Evolutionary conservation across 352 stramenopile genomes (phyloP).

Genomic region (Peronospora belbahrii): DNA sequence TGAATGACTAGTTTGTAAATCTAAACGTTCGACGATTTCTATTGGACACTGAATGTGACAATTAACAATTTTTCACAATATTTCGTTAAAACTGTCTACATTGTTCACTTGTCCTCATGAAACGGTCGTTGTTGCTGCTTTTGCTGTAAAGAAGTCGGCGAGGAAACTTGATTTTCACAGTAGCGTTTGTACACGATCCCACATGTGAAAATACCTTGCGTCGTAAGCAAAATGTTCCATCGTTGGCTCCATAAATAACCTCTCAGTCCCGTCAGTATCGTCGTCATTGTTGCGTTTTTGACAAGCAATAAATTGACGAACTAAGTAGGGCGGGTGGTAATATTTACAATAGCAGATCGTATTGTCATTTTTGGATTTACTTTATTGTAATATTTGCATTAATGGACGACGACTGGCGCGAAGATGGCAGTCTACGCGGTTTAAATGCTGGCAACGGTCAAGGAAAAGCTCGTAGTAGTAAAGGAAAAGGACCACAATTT

Average conservation of each 20-base stretch:
- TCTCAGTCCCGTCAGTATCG: conserved; percentile 36
- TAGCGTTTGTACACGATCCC: conserved; percentile 56
- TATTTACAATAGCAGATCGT: background rate
- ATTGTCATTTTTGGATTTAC: background rate
- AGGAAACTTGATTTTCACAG: conserved; percentile 16
- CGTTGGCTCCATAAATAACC: conserved; percentile 56
- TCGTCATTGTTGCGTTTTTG: background rate
- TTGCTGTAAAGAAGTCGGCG: background rate
- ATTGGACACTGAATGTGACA: too few species aligned
- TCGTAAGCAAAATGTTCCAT: conserved; percentile 72
- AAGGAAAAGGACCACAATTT: conserved; percentile 57
- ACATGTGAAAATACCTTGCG: conserved; percentile 61
- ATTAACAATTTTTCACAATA: too few species aligned
- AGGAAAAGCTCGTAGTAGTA: conserved; percentile 20
- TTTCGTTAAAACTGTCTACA: background rate
- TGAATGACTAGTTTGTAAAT: background rate
- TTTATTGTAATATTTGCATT: conserved; percentile 1
- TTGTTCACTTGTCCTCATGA: conserved; percentile 8
- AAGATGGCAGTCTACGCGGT: conserved; percentile 64
- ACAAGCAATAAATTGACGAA: too few species aligned
- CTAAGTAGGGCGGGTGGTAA: conserved; percentile 2
- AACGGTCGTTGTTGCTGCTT: conserved; percentile 4
- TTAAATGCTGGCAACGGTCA: conserved; percentile 25
- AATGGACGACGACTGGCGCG: conserved; percentile 75
- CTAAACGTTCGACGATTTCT: too few species aligned